These are phyloP conservation scores for Diospyros lotus DNA, from an alignment of 148 eudicot genomes.

Conservation along the genomic window DNA sequence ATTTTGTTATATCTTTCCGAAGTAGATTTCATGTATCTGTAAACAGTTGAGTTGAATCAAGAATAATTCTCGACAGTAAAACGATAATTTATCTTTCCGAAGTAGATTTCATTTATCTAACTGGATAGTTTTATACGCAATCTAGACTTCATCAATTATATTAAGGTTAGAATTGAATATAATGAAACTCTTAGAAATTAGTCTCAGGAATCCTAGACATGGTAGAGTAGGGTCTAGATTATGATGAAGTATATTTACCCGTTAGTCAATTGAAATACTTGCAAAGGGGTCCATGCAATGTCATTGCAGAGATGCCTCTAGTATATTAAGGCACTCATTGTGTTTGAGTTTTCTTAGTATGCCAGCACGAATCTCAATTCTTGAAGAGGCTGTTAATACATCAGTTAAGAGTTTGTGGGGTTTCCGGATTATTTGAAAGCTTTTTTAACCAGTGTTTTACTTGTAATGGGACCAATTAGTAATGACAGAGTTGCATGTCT, in stretches of 20 bases:
- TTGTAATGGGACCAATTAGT: too few relatives aligned
- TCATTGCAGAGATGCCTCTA: background rate
- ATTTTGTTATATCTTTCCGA: background rate
- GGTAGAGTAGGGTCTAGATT: too few relatives aligned
- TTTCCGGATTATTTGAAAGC: background rate
- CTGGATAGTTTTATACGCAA: too few relatives aligned
- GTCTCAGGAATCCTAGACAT: background rate
- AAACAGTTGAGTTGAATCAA: background rate
- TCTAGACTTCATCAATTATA: too few relatives aligned
- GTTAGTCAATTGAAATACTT: background rate
- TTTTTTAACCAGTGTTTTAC: background rate
- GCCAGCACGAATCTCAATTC: background rate
- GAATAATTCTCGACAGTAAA: too few relatives aligned
- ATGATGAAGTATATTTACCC: background rate
- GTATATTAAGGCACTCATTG: background rate
- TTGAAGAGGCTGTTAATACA: background rate
- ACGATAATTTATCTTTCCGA: too few relatives aligned
- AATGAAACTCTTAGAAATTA: background rate
- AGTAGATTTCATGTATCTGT: background rate
- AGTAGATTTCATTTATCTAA: too few relatives aligned
- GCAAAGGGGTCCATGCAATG: slow-evolving; percentile 6
- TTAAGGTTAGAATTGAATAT: background rate
- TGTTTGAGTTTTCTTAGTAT: background rate
- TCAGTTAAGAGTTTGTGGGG: background rate
- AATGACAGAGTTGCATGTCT: background rate